Conservation (phyloP, 2,329 filamentous ascomycete species). For the Colletotrichum liriopes region DNA sequence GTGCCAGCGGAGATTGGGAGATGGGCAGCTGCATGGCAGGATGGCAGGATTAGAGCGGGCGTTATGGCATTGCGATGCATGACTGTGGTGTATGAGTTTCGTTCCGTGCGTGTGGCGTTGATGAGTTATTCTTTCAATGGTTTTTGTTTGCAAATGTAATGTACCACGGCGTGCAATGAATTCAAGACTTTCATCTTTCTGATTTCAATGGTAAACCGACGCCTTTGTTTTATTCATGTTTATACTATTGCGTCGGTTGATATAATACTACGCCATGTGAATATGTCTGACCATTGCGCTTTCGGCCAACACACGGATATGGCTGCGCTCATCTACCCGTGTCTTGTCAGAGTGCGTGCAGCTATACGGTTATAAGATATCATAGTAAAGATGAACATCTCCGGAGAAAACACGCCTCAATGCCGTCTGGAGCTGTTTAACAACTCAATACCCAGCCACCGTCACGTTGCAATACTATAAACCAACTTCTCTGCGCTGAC, state of each 20-base stretch:
- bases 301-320: too few species aligned
- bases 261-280: too few species aligned
- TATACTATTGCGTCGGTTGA: too few species aligned
- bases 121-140: constrained; percentile 1
- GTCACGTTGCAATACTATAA: constrained; percentile 36
- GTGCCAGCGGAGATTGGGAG: constrained; percentile 55
- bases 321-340: too few species aligned
- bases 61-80: neutral
- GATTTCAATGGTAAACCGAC: too few species aligned
- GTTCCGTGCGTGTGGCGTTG: constrained; percentile 8
- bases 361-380: too few species aligned
- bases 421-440: neutral
- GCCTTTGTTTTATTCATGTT: too few species aligned
- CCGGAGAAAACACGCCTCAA: too few species aligned
- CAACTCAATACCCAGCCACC: too few species aligned
- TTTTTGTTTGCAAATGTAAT: constrained; percentile 16
- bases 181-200: neutral
- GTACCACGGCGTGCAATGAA: constrained; percentile 26
- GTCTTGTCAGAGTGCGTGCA: too few species aligned
- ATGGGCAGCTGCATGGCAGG: constrained; percentile 42
- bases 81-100: neutral
- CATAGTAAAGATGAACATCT: too few species aligned
- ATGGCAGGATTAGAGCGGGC: constrained; percentile 34
- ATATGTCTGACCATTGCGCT: too few species aligned
- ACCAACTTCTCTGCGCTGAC: constrained; percentile 60